Percentiles rank a stretch among this genome's conserved stretches.
phyloP scores from a whole-genome alignment of 1,139 yeast species.

The Candida neerlandica region DNA sequence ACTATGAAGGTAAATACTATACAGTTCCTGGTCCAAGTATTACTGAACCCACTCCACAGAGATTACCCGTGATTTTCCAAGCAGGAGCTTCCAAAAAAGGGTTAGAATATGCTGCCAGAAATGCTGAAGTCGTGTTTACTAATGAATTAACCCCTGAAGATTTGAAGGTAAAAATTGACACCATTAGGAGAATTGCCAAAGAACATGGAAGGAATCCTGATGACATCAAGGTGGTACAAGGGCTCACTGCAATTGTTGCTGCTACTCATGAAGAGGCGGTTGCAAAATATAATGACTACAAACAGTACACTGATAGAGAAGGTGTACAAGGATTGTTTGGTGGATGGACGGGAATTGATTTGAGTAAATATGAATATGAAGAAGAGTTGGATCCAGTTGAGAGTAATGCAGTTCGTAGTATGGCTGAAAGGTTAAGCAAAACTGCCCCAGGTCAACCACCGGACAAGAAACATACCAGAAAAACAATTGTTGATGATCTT shows the following conservation, averaged over 20 bases:
- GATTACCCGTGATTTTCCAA: slow-evolving; percentile 46
- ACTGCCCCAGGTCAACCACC: slow-evolving; percentile 26
- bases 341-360: slow-evolving; percentile 38
- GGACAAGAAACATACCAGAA: slow-evolving; percentile 25
- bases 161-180: slow-evolving; percentile 27
- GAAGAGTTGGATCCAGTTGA: slow-evolving; percentile 30
- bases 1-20: slow-evolving; percentile 39
- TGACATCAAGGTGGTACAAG: slow-evolving; percentile 32
- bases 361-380: slow-evolving; percentile 28
- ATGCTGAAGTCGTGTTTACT: slow-evolving; percentile 46
- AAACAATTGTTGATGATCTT: slow-evolving; percentile 23
- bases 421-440: slow-evolving; percentile 32
- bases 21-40: slow-evolving; percentile 51
- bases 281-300: slow-evolving; percentile 29
- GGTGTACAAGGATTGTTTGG: slow-evolving; percentile 40
- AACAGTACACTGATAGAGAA: slow-evolving; percentile 31
- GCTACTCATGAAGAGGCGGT: slow-evolving; percentile 38
- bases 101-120: slow-evolving; percentile 42
- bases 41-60: slow-evolving; percentile 45
- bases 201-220: slow-evolving; percentile 32
- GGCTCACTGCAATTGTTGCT: slow-evolving; percentile 32
- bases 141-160: slow-evolving; percentile 30
- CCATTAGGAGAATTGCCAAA: slow-evolving; percentile 28
- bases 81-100: slow-evolving; percentile 50
- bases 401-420: slow-evolving; percentile 28